Base-by-base conservation (phyloP, 169 alveolate species). In the Eimeria sp. region DNA sequence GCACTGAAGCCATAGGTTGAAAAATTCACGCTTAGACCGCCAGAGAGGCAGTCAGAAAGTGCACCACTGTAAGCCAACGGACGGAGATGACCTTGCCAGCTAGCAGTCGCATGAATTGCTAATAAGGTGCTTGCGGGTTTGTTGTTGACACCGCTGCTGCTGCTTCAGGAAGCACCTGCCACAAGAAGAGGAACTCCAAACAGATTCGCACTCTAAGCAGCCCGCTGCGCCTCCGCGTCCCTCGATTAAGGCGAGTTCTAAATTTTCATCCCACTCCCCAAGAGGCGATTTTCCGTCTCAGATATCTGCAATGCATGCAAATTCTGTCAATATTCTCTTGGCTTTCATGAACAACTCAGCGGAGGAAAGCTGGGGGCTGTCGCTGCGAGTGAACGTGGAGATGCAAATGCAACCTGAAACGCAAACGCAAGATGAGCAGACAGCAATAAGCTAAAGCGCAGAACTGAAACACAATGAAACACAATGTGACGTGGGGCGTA, bases 121-220 rank as follows among this genome's bases (percentile, higher is more conserved):
- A 45, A 34, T 61, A 34, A 9, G 45, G 27, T 84, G 47, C 25
- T 40, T 13, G 78, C 78, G 5, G 7, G 18, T 45, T 61, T 30
- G 51, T 20, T 18, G 58, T 75, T 83, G 61, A 51, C 58, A 76
- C 57, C 43, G 76, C 80, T 34, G 40, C 61, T 84, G 92, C 80
- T 61, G 80, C 30, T 84, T 61, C 92, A 84, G 92, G 80, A 84
- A 58, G 78, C 65, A 49, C 61, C 75, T 84, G 92, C 92, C 58
- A 70, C 80, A 84, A n/a, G 78, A 30, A 45, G 92, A 58, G 45
- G 92, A 61, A 9, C 13, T 49, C 40, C 76, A 30, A 70, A 43
- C 43, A 61, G 58, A 30, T 1, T 40, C 92, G 47, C 75, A 78
- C 54, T 16, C 92, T 7, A 84, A 58, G 80, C 61, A 20, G 25